Base-by-base conservation (phyloP, 2,329 filamentous ascomycete species). In the Fonsecaea nubica region DNA sequence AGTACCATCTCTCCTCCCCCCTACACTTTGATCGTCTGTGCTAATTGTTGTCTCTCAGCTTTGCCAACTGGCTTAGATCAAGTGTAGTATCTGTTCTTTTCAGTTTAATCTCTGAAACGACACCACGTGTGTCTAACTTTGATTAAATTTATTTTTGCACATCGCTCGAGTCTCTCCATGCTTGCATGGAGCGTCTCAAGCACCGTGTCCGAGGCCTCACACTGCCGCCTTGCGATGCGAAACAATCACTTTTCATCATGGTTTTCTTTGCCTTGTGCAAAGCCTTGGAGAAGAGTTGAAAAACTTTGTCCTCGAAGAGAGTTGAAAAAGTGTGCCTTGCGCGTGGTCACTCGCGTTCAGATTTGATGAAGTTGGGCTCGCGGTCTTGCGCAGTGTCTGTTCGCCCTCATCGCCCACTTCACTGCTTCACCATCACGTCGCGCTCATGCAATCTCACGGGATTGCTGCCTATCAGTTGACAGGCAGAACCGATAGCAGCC, bases 71-170 rank as follows among this genome's bases (percentile, higher is more conserved):
- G 82, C 81, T 75, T 79, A 92, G 90, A 92, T 92, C 90, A 92
- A 92, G 89, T 92, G 89, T 92, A 92, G 90, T 92, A 92, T 91
- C 90, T 92, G 90, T 93, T 93, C 90, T 93, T 92, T 91, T 92
- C 89, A 93, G 91, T 92, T 93, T 93, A 92, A 93, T 92, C 89
- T 90, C 91, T 93, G 90, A 90, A 91, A 92, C 86, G 85, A 84
- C 83, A 84, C 88, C 86, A 90, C 82, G 84, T 87, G 84, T 83
- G 83, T 83, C 84, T 86, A 60, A 86, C 85, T 84, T 83, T 87
- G 89, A 91, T 93, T 93, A 92, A 87, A 87, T 89, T 84, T 85
- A 92, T 93, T 91, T 89, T 58, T 74, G 66, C 72, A 85, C 74
- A 79, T 77, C 76, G 78, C 74, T 60, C 40, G 32, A 38, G 35